Evolutionary conservation across 257 asterid species (phyloP).

Genomic region (Fraxinus pennsylvanica): DNA sequence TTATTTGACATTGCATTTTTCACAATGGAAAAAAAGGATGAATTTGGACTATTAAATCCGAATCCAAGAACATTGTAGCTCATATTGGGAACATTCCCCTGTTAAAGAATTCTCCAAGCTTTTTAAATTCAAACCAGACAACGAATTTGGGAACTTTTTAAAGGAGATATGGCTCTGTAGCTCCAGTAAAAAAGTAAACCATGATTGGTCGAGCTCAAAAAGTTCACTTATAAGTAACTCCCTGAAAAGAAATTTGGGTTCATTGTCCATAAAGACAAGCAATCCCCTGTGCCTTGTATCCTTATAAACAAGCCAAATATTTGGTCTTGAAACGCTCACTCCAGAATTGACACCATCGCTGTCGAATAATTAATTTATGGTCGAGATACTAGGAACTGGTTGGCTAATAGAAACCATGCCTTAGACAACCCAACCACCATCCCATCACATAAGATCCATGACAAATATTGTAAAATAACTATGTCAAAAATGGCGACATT

Average conservation of each 20-base stretch:
- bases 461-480: background rate
- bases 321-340: background rate
- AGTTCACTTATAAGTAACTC: too few relatives aligned
- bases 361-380: too few relatives aligned
- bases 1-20: background rate
- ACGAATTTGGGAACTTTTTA: background rate
- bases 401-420: background rate
- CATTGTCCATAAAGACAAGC: background rate
- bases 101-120: background rate
- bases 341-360: background rate
- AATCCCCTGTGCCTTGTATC: background rate
- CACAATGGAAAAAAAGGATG: background rate
- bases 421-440: too few relatives aligned
- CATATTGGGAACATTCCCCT: background rate
- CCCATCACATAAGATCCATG: background rate
- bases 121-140: background rate
- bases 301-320: background rate
- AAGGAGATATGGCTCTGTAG: too few relatives aligned
- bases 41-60: background rate
- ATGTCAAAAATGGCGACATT: background rate
- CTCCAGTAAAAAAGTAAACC: background rate
- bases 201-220: background rate
- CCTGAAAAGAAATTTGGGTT: too few relatives aligned
- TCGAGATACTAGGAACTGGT: background rate
- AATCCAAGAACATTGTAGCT: constrained; percentile 1